phyloP scores from a whole-genome alignment of 1,284 basidiomycete genomes.

The Ustilago tritici region DNA sequence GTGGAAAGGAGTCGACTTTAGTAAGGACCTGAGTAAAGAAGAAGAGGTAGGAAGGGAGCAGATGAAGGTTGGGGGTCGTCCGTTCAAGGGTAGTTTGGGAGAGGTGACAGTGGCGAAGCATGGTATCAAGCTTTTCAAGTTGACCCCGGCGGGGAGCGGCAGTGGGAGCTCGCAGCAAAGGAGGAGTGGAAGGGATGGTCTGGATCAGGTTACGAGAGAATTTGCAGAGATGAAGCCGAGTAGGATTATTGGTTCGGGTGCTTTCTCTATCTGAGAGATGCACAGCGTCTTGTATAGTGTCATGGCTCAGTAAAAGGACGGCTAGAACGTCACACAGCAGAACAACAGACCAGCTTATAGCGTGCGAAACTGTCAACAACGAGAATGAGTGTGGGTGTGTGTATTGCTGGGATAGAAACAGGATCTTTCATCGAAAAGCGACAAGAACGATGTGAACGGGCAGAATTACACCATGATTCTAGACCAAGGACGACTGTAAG shows the following conservation, averaged over 20 bases:
- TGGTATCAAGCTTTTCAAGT: conserved; percentile 33
- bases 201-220: conserved; percentile 21
- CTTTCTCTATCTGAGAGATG: conserved; percentile 3
- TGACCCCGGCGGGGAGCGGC: not conserved
- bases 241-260: conserved; percentile 30
- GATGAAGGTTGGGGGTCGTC: conserved; percentile 20
- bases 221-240: conserved; percentile 30
- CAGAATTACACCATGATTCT: not conserved
- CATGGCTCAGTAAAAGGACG: no score
- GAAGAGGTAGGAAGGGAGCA: conserved; percentile 12
- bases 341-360: not conserved
- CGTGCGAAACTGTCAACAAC: not conserved
- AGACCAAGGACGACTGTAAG: not conserved
- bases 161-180: not conserved
- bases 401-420: not conserved
- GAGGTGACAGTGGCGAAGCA: conserved; percentile 27
- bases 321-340: no score
- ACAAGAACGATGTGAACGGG: not conserved
- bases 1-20: conserved; percentile 36
- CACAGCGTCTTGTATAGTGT: no score
- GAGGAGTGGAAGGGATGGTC: conserved; percentile 4
- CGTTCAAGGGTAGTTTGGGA: conserved; percentile 16
- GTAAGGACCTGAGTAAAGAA: conserved; percentile 5
- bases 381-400: not conserved
- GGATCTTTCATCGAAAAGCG: not conserved